Conservation (phyloP, 2,329 filamentous ascomycete species). For the Byssothecium circinans region DNA sequence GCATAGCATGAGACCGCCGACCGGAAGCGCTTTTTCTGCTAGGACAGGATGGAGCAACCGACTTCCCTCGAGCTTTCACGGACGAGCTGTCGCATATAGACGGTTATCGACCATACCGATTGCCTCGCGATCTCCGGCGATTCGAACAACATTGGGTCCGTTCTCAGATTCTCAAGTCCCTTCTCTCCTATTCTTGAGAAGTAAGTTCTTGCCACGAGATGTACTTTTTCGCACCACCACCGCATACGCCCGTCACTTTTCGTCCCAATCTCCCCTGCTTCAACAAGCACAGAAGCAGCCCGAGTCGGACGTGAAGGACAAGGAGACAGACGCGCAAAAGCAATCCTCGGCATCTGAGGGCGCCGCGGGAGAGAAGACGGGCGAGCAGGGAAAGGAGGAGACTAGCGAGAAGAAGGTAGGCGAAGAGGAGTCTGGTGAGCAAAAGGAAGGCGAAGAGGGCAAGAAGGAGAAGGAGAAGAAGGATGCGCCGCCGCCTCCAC, state of each 20-base stretch:
- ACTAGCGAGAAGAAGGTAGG: conserved; percentile 46
- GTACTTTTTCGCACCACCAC: conserved; percentile 46
- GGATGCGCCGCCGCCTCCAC: conserved; percentile 77
- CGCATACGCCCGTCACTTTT: conserved; percentile 49
- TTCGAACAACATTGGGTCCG: conserved; percentile 16
- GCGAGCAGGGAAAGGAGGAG: conserved; percentile 47
- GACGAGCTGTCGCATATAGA: conserved; percentile 52
- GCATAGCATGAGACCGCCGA: conserved; percentile 50
- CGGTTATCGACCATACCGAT: conserved; percentile 45
- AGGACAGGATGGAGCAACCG: conserved; percentile 46
- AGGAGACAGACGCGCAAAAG: conserved; percentile 37
- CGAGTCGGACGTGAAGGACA: conserved; percentile 39
- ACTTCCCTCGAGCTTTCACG: conserved; percentile 44
- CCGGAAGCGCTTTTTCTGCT: conserved; percentile 43
- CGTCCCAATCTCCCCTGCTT: conserved; percentile 39
- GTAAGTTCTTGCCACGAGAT: conserved; percentile 46
- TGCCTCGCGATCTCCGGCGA: conserved; percentile 26
- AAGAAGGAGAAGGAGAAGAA: conserved; percentile 67
- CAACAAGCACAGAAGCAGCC: conserved; percentile 41
- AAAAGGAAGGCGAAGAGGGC: conserved; percentile 47
- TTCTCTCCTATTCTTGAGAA: conserved; percentile 44
- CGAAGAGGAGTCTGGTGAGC: conserved; percentile 51
- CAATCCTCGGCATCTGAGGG: conserved; percentile 46
- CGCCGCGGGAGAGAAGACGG: conserved; percentile 34
- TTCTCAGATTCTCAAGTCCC: conserved; percentile 20